These are phyloP conservation scores for Hortiboletus campestris DNA, from an alignment of 768 basidiomycete genomes.

Conservation along the genomic window DNA sequence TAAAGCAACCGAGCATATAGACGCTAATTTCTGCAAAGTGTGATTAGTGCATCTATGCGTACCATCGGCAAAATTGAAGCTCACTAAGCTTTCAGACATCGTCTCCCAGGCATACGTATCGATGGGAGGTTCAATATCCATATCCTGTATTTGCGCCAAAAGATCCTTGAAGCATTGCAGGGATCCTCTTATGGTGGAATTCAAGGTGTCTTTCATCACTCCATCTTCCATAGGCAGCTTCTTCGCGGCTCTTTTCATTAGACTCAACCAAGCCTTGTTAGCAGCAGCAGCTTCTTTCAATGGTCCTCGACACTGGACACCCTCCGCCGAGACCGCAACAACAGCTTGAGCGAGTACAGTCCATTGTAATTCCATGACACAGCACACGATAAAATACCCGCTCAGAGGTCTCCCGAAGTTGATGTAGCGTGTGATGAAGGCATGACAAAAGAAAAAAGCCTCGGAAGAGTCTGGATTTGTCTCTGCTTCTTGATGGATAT, in stretches of 20 bases:
- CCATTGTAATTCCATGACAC: slow-evolving; percentile 82
- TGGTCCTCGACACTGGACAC: slow-evolving; percentile 14
- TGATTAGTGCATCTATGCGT: background rate
- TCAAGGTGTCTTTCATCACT: slow-evolving; percentile 40
- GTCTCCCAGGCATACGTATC: slow-evolving; percentile 95
- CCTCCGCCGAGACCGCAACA: slow-evolving; percentile 38
- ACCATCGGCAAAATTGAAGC: slow-evolving; percentile 19
- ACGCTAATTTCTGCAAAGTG: slow-evolving; percentile 70
- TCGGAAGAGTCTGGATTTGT: slow-evolving; percentile 30
- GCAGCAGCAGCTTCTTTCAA: slow-evolving; percentile 76
- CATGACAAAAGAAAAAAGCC: slow-evolving; percentile 58
- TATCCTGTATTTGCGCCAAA: slow-evolving; percentile 73
- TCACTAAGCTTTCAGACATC: slow-evolving; percentile 84
- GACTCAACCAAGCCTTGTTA: slow-evolving; percentile 73
- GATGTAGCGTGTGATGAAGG: slow-evolving; percentile 74
- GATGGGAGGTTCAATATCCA: slow-evolving; percentile 73
- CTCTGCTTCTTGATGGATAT: slow-evolving; percentile 56
- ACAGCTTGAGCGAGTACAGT: slow-evolving; percentile 76
- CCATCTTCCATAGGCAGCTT: slow-evolving; percentile 38
- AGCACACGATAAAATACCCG: slow-evolving; percentile 88
- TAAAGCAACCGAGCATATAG: slow-evolving; percentile 74
- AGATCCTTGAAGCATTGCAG: slow-evolving; percentile 79
- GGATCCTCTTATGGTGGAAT: slow-evolving; percentile 54
- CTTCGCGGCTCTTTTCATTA: slow-evolving; percentile 54
- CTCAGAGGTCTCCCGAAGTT: slow-evolving; percentile 74